Conservation (phyloP, 2,329 filamentous ascomycete genomes). For the Xylaria sp. region DNA sequence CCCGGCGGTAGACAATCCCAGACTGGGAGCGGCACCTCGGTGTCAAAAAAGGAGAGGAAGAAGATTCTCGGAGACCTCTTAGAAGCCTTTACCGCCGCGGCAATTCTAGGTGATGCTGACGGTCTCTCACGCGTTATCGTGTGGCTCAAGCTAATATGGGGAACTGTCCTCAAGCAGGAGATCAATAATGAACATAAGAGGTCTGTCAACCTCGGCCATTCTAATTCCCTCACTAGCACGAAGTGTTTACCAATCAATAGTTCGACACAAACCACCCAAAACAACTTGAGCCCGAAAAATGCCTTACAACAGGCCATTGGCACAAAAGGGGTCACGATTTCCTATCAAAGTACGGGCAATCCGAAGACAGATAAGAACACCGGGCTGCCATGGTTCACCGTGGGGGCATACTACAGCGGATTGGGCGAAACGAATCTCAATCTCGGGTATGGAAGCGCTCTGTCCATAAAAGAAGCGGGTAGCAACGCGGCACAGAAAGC, state of each 20-base stretch:
- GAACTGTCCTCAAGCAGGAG: conserved; percentile 67
- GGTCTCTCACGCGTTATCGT: conserved; percentile 70
- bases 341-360: conserved; percentile 68
- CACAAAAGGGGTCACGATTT: conserved; percentile 66
- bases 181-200: conserved; percentile 55
- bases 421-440: conserved; percentile 72
- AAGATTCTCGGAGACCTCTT: conserved; percentile 90
- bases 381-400: conserved; percentile 67
- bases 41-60: conserved; percentile 63
- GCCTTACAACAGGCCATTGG: conserved; percentile 63
- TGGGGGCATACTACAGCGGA: conserved; percentile 73
- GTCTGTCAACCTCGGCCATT: conserved; percentile 32
- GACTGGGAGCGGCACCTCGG: conserved; percentile 51
- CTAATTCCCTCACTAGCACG: conserved; percentile 26
- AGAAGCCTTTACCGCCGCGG: conserved; percentile 86
- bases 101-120: conserved; percentile 73
- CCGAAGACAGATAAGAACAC: conserved; percentile 64
- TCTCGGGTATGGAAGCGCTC: conserved; percentile 70
- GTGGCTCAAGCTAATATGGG: conserved; percentile 84
- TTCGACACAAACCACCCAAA: conserved; percentile 13
- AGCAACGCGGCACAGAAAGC: conserved; percentile 72
- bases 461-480: conserved; percentile 76
- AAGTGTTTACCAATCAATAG: conserved; percentile 28
- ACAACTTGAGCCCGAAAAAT: conserved; percentile 59
- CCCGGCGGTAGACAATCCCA: conserved; percentile 45